phyloP scores from a whole-genome alignment of 2,329 filamentous ascomycete genomes.

The Aureobasidium sp. region DNA sequence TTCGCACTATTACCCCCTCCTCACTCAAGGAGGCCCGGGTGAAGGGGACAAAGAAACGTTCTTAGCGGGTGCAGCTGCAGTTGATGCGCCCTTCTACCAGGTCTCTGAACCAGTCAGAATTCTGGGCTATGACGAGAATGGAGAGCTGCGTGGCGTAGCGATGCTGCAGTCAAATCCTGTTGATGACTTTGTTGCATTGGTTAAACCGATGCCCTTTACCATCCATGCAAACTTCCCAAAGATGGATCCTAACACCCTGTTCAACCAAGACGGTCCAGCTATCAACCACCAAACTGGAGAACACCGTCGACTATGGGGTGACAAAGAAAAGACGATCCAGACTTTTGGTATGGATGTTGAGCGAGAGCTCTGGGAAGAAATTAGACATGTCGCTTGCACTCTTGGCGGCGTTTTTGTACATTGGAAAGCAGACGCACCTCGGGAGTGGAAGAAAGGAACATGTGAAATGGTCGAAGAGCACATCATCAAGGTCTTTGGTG shows the following conservation, averaged over 20 bases:
- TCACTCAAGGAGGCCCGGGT: constrained; percentile 39
- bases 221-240: constrained; percentile 24
- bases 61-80: constrained; percentile 34
- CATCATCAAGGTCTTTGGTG: constrained; percentile 7
- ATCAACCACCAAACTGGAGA: constrained; percentile 16
- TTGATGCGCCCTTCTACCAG: constrained; percentile 33
- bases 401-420: constrained; percentile 16
- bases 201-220: constrained; percentile 16
- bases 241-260: constrained; percentile 23
- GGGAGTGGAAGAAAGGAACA: constrained; percentile 1
- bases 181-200: constrained; percentile 11
- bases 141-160: constrained; percentile 12
- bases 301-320: constrained; percentile 19
- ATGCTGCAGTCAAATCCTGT: constrained; percentile 17
- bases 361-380: constrained; percentile 18
- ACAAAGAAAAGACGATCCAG: constrained; percentile 16
- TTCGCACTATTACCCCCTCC: constrained; percentile 36
- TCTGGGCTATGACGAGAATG: constrained; percentile 12
- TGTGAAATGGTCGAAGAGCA: constrained; percentile 12
- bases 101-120: constrained; percentile 22
- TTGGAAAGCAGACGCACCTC: constrained; percentile 13
- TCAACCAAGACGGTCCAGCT: constrained; percentile 17
- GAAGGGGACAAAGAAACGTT: constrained; percentile 47
- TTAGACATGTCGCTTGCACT: constrained; percentile 18
- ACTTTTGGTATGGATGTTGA: constrained; percentile 22